Base-by-base conservation (phyloP, 192 early-diverging fungal species). In the Backusella macrospora region DNA sequence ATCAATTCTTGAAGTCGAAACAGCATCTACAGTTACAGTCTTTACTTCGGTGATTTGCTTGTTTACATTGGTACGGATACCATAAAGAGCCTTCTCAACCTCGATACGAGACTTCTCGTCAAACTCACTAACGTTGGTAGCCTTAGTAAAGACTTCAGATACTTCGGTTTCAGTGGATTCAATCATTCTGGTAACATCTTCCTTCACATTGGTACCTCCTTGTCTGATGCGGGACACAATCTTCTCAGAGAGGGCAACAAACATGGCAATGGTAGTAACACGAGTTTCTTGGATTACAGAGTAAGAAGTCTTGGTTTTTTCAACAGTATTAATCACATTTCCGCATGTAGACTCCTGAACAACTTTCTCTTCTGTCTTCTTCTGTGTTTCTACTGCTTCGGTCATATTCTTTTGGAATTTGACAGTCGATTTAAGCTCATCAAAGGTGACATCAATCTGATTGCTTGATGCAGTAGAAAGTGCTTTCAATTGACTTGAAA, bases 251-350 rank as follows among this genome's bases (percentile, higher is more conserved):
- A 74, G 59, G 0, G 14, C 18, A 16, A 26, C 44, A 39, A 74
- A 67, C 7, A 45, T 13, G 15, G 62, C 39, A 67, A 52, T 34
- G 15, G 65, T 47, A 52, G 73, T 64, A 1, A 59, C 40, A 7
- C 65, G 63, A 37, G 62, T 67, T 12, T 63, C 73, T 43, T 74
- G 62, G 23, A 67, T 66, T 26, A 66, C 65, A 21, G 65, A 44
- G 12, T 47, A 45, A 7, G 52, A 46, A 1, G 44, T 47, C 72
- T 73, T 73, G 16, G 42, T 64, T n/a, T 72, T 63, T 5, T 72
- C 59, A 63, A 64, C 55, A 26, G 39, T 16, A 2, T 49, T 71
- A 1, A 26, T 18, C 55, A 71, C 10, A 6, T 65, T 40, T 14
- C 47, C 46, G 40, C 75, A 76, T 2, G n/a, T n/a, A 18, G 38